These are phyloP conservation scores for Fusarium annulatum DNA, from an alignment of 2,329 filamentous ascomycete genomes.

Conservation along the genomic window DNA sequence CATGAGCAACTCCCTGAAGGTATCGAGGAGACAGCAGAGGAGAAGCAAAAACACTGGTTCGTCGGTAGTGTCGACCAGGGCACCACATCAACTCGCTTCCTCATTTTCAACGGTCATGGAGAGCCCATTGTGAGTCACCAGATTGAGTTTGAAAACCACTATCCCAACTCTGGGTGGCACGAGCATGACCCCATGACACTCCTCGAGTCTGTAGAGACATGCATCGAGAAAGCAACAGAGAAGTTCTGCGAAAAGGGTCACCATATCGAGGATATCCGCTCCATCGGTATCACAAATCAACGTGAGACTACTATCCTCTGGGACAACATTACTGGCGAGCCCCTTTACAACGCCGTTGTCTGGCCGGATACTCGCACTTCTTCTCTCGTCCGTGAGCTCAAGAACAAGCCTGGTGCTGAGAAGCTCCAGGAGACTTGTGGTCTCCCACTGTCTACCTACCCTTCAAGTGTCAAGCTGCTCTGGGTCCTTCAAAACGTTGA, in stretches of 20 bases:
- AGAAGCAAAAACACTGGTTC: slow-evolving; percentile 65
- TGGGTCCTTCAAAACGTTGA: slow-evolving; percentile 82
- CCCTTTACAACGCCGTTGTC: slow-evolving; percentile 85
- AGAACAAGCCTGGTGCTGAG: slow-evolving; percentile 73
- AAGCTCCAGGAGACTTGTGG: slow-evolving; percentile 78
- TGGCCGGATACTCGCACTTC: slow-evolving; percentile 90
- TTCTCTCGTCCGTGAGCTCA: slow-evolving; percentile 78
- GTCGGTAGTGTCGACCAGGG: slow-evolving; percentile 92
- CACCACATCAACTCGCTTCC: slow-evolving; percentile 88
- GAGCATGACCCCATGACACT: slow-evolving; percentile 87
- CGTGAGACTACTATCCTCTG: slow-evolving; percentile 89
- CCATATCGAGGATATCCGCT: slow-evolving; percentile 74
- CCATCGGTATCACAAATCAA: slow-evolving; percentile 90
- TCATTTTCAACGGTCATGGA: slow-evolving; percentile 86
- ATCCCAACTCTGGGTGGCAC: slow-evolving; percentile 90
- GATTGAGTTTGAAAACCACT: slow-evolving; percentile 86
- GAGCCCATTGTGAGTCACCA: slow-evolving; percentile 85
- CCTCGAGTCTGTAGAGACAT: slow-evolving; percentile 78
- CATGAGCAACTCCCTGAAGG: slow-evolving; percentile 45
- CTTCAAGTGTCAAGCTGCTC: slow-evolving; percentile 84
- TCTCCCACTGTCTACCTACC: slow-evolving; percentile 87
- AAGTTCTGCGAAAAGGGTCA: slow-evolving; percentile 78
- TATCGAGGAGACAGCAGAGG: slow-evolving; percentile 48
- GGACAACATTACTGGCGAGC: slow-evolving; percentile 83
- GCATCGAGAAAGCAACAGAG: slow-evolving; percentile 80